phyloP scores from a whole-genome alignment of 192 early-diverging fungal genomes.

The Linnemannia elongata region DNA sequence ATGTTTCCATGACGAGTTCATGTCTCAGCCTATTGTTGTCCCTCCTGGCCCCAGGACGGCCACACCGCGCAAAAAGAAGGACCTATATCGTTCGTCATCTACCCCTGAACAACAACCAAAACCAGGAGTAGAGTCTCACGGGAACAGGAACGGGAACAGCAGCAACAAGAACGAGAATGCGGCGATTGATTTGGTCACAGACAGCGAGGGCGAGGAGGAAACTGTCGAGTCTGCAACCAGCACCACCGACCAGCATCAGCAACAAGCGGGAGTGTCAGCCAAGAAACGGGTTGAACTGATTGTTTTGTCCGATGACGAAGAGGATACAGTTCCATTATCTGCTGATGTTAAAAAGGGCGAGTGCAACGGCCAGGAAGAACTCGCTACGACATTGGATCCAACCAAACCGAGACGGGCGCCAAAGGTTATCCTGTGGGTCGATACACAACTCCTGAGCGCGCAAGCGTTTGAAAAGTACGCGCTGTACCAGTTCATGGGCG shows the following conservation, averaged over 20 bases:
- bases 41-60: neutral
- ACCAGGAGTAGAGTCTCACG: too few relatives aligned
- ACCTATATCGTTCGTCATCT: too few relatives aligned
- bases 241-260: neutral
- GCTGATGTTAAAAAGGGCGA: neutral
- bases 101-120: neutral
- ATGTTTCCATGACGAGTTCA: constrained; percentile 26
- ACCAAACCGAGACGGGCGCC: neutral
- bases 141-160: neutral
- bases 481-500: constrained; percentile 33
- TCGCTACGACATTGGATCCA: neutral
- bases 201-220: neutral
- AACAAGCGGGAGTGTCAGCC: neutral
- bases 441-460: constrained; percentile 12
- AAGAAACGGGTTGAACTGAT: constrained; percentile 21
- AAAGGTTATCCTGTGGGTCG: constrained; percentile 25
- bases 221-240: neutral
- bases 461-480: constrained; percentile 1
- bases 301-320: constrained; percentile 17
- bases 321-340: neutral
- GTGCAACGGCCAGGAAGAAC: too few relatives aligned
- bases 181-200: constrained; percentile 17
- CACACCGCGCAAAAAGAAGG: neutral
- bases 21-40: neutral
- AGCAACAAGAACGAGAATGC: neutral